These are phyloP conservation scores for Trifolium pratense DNA, from an alignment of 306 rosid species.

Conservation along the genomic window DNA sequence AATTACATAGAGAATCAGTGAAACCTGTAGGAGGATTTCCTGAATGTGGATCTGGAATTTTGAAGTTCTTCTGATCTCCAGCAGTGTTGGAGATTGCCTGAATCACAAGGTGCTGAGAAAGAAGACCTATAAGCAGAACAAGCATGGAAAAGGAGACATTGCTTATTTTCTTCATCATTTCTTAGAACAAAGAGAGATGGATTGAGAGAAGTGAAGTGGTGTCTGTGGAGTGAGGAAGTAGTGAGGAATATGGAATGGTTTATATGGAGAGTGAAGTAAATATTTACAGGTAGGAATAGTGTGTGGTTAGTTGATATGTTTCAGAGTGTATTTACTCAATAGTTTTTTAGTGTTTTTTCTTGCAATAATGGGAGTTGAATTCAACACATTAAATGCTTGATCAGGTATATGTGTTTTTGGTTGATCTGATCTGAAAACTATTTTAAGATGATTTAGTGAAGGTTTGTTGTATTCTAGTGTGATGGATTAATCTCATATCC, in stretches of 20 bases:
- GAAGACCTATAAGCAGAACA: slow-evolving; percentile 54
- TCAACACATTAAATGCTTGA: not conserved
- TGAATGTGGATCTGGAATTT: slow-evolving; percentile 62
- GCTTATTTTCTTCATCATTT: slow-evolving; percentile 51
- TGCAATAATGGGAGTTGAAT: not conserved
- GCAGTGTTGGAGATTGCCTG: slow-evolving; percentile 56
- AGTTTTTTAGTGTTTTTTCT: not conserved
- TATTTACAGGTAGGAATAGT: slow-evolving; percentile 71
- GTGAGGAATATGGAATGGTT: slow-evolving; percentile 55
- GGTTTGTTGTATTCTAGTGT: too few relatives aligned
- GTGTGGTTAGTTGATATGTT: slow-evolving; percentile 70
- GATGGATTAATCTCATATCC: too few relatives aligned
- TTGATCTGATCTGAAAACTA: too few relatives aligned
- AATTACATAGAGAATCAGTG: slow-evolving; percentile 44
- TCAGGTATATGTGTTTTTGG: too few relatives aligned
- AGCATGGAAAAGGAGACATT: slow-evolving; percentile 51
- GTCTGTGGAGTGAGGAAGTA: slow-evolving; percentile 30
- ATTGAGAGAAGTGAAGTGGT: slow-evolving; percentile 41
- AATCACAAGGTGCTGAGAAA: slow-evolving; percentile 63
- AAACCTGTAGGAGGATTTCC: slow-evolving; percentile 68
- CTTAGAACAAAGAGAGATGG: slow-evolving; percentile 2
- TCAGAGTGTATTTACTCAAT: slow-evolving; percentile 77
- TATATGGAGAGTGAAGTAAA: slow-evolving; percentile 56
- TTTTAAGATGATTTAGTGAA: not conserved
- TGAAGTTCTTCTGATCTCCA: slow-evolving; percentile 76